phyloP scores from a whole-genome alignment of 2,329 filamentous ascomycete species.

The Magnaporthiopsis incrustans region DNA sequence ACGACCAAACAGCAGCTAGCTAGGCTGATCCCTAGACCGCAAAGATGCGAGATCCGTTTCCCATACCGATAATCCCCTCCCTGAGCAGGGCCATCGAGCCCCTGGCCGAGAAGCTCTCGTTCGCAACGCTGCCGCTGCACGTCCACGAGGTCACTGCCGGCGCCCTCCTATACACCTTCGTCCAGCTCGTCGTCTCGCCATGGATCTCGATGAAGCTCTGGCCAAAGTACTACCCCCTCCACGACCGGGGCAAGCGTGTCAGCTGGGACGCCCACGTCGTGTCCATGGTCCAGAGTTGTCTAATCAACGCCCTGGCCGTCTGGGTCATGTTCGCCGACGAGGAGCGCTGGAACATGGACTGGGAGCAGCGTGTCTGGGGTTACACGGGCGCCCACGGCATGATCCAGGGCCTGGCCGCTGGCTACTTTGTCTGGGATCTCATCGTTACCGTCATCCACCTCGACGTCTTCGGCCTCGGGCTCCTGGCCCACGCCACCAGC shows the following conservation, averaged over 20 bases:
- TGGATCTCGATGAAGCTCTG: slow-evolving; percentile 54
- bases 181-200: slow-evolving; percentile 61
- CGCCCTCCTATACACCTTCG: slow-evolving; percentile 59
- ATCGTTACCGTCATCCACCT: slow-evolving; percentile 60
- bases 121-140: slow-evolving; percentile 65
- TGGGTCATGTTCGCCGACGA: slow-evolving; percentile 64
- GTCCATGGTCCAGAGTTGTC: slow-evolving; percentile 66
- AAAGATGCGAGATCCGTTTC: slow-evolving; percentile 66
- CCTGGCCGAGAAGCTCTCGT: slow-evolving; percentile 50
- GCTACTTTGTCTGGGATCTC: slow-evolving; percentile 82
- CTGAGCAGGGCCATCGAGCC: slow-evolving; percentile 51
- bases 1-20: neutral
- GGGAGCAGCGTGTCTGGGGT: slow-evolving; percentile 64
- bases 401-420: slow-evolving; percentile 67
- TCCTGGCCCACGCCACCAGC: slow-evolving; percentile 68
- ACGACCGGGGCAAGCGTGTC: slow-evolving; percentile 56
- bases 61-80: slow-evolving; percentile 52
- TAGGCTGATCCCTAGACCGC: neutral
- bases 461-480: slow-evolving; percentile 65
- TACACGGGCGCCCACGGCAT: slow-evolving; percentile 66
- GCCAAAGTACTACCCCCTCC: slow-evolving; percentile 52
- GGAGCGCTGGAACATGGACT: slow-evolving; percentile 58
- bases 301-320: slow-evolving; percentile 66
- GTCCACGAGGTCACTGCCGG: slow-evolving; percentile 67
- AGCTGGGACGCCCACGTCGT: slow-evolving; percentile 87